Conservation (phyloP, 2,329 filamentous ascomycete genomes). For the Hawksworthiomyces lignivorus region DNA sequence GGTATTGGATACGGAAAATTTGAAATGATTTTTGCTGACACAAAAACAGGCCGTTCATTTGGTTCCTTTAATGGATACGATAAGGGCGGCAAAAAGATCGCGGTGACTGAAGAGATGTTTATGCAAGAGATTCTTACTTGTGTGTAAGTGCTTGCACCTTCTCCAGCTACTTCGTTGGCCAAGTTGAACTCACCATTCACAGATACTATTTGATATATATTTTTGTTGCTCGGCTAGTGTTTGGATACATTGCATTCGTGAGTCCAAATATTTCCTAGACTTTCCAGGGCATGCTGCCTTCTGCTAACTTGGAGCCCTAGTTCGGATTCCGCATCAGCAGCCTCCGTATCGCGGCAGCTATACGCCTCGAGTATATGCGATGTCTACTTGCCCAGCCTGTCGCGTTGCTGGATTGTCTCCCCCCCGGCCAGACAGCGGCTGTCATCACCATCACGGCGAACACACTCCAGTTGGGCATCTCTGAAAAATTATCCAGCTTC, state of each 20-base stretch:
- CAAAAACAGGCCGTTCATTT: slow-evolving; percentile 21
- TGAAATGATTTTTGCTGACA: too few species aligned
- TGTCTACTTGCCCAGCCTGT: slow-evolving; percentile 57
- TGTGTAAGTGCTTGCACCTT: slow-evolving; percentile 17
- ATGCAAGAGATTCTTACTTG: slow-evolving; percentile 20
- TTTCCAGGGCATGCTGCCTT: not conserved
- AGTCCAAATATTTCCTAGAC: not conserved
- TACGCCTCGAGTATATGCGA: slow-evolving; percentile 56
- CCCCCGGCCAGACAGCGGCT: slow-evolving; percentile 50
- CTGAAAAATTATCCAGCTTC: slow-evolving; percentile 51
- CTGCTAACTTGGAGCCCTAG: too few species aligned
- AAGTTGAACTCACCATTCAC: not conserved
- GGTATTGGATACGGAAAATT: too few species aligned
- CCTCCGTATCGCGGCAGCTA: slow-evolving; percentile 50
- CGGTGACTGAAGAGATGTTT: slow-evolving; percentile 21
- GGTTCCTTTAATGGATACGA: slow-evolving; percentile 25
- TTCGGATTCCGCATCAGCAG: slow-evolving; percentile 51
- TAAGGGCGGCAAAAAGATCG: slow-evolving; percentile 14
- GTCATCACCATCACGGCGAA: slow-evolving; percentile 59
- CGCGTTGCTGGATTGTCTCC: slow-evolving; percentile 56
- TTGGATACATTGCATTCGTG: slow-evolving; percentile 44
- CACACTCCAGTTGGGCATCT: slow-evolving; percentile 53
- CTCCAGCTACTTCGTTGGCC: not conserved
- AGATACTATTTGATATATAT: slow-evolving; percentile 61
- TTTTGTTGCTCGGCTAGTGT: slow-evolving; percentile 56